phyloP scores from a whole-genome alignment of 2,329 filamentous ascomycete species.

The Epichloe bromicola region DNA sequence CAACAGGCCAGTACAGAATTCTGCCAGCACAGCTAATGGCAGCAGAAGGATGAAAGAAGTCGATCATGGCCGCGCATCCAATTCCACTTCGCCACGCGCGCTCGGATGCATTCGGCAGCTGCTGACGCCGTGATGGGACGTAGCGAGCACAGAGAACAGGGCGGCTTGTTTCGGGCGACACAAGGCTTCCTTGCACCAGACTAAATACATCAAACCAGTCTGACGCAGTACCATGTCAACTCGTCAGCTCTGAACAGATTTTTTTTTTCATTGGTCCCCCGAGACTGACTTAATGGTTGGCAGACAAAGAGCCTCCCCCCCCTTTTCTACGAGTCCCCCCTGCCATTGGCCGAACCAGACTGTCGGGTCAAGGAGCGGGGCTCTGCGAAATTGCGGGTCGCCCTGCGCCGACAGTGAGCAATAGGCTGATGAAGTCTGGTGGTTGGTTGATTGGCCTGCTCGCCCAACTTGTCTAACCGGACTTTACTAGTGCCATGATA shows the following conservation, averaged over 20 bases:
- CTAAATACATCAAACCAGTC: no score
- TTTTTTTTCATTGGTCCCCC: no score
- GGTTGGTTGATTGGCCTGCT: no score
- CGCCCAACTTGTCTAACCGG: no score
- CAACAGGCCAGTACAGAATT: no score
- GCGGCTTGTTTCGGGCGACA: neutral
- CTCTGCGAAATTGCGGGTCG: slow-evolving; percentile 2
- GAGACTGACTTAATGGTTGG: neutral
- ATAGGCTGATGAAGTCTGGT: no score
- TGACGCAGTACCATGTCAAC: neutral
- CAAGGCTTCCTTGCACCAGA: neutral
- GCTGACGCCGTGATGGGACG: neutral
- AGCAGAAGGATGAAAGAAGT: neutral
- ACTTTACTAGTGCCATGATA: no score
- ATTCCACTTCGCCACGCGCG: neutral
- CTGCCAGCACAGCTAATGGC: no score
- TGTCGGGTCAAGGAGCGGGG: slow-evolving; percentile 10
- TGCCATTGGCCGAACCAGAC: slow-evolving; percentile 11
- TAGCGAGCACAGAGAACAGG: neutral
- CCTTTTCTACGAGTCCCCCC: neutral
- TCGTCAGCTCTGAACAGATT: neutral
- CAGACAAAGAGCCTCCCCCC: neutral
- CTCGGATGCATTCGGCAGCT: neutral
- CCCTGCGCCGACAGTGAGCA: neutral
- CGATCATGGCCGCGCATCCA: neutral